Evolutionary conservation across 305 asterid genomes (phyloP).

Genomic region (Fraxinus latifolia): DNA sequence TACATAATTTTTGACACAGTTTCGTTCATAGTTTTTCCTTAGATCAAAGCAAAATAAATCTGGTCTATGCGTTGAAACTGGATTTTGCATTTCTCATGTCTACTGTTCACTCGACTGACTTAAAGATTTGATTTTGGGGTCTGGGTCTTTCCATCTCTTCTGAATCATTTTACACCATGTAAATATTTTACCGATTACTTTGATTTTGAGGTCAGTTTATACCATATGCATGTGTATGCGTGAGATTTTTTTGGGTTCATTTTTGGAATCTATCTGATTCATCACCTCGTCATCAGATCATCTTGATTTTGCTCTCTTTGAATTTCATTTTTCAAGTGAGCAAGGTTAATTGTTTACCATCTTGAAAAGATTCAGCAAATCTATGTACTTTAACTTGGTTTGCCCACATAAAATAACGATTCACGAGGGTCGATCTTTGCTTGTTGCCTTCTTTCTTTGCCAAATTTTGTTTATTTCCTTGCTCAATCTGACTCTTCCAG

Average conservation of each 20-base stretch:
- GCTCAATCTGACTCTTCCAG: slow-evolving; percentile 25
- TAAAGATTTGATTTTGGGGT: slow-evolving; percentile 33
- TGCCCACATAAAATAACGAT: slow-evolving; percentile 85
- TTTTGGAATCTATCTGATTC: slow-evolving; percentile 26
- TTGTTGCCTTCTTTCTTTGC: slow-evolving; percentile 31
- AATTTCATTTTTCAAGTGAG: slow-evolving; percentile 30
- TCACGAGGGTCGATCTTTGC: slow-evolving; percentile 36
- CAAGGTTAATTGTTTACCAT: slow-evolving; percentile 44
- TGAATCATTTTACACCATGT: slow-evolving; percentile 12
- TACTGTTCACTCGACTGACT: slow-evolving; percentile 47
- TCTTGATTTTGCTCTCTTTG: slow-evolving; percentile 32
- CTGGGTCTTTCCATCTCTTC: slow-evolving; percentile 25
- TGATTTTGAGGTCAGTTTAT: slow-evolving; percentile 25
- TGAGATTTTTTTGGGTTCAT: slow-evolving; percentile 21
- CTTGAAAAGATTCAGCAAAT: slow-evolving; percentile 32
- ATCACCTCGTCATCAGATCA: slow-evolving; percentile 19
- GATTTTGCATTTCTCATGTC: slow-evolving; percentile 25
- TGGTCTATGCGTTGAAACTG: slow-evolving; percentile 26
- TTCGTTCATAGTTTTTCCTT: slow-evolving; percentile 23
- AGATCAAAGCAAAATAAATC: slow-evolving; percentile 37
- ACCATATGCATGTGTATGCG: slow-evolving; percentile 12
- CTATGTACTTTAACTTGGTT: slow-evolving; percentile 35
- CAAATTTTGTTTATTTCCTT: slow-evolving; percentile 30
- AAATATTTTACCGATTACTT: slow-evolving; percentile 16
- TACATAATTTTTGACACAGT: slow-evolving; percentile 20